These are phyloP conservation scores for Saturnispora besseyi DNA, from an alignment of 805 yeast genomes.

Conservation along the genomic window DNA sequence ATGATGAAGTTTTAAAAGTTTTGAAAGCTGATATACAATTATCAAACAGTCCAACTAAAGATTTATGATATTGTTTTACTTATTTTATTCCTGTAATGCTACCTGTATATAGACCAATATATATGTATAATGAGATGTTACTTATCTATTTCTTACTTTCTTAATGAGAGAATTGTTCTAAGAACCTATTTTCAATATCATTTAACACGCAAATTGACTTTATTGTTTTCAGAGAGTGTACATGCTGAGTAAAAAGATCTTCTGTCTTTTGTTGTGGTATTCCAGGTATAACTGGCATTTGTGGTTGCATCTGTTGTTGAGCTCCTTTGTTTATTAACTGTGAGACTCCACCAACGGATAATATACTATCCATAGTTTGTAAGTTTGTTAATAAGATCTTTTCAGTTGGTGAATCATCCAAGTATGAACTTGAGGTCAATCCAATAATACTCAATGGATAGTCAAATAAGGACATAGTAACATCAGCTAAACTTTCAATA, in stretches of 20 bases:
- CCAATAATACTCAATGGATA: neutral
- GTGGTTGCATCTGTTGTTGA: slow-evolving; percentile 13
- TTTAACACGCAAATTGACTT: slow-evolving; percentile 7
- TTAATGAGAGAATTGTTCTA: neutral
- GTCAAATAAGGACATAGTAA: slow-evolving; percentile 52
- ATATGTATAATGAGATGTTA: neutral
- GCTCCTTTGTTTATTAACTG: neutral
- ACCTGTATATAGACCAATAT: neutral
- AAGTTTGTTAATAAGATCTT: neutral
- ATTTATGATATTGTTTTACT: neutral
- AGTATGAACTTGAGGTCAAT: neutral
- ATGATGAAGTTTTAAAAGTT: neutral
- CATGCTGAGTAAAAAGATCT: slow-evolving; percentile 56
- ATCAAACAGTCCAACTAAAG: neutral
- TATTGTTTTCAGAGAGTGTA: slow-evolving; percentile 49
- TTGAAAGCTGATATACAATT: neutral
- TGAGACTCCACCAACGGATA: slow-evolving; percentile 9
- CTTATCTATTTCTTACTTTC: neutral
- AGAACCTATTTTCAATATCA: neutral
- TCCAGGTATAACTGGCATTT: slow-evolving; percentile 1
- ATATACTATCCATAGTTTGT: slow-evolving; percentile 3
- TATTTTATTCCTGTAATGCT: slow-evolving; percentile 11
- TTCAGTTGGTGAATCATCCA: neutral
- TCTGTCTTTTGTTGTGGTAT: slow-evolving; percentile 48
- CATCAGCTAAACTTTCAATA: slow-evolving; percentile 52